Conservation (phyloP, 1,284 basidiomycete species). For the Heterobasidion irregulare region DNA sequence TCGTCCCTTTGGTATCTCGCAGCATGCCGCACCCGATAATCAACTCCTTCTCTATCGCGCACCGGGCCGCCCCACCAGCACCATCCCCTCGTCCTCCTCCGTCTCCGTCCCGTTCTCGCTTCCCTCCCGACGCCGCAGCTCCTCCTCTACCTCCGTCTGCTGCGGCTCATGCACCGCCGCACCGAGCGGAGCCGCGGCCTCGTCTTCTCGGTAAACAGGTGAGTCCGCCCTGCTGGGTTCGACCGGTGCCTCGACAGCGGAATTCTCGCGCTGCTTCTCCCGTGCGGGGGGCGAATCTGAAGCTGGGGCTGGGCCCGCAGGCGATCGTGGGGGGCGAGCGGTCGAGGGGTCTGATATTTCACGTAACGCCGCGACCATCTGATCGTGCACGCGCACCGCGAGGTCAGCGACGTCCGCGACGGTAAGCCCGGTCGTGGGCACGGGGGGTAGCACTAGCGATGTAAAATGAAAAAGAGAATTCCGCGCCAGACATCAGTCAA, state of each 20-base stretch:
- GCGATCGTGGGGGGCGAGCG: slow-evolving; percentile 6
- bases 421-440: slow-evolving; percentile 64
- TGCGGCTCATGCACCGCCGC: slow-evolving; percentile 14
- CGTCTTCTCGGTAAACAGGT: background rate
- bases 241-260: slow-evolving; percentile 1
- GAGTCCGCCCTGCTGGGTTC: slow-evolving; percentile 8
- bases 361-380: slow-evolving; percentile 64
- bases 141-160: slow-evolving; percentile 28
- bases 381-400: slow-evolving; percentile 50
- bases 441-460: slow-evolving; percentile 64
- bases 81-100: slow-evolving; percentile 75
- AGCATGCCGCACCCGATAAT: background rate
- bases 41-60: background rate
- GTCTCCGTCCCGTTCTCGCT: slow-evolving; percentile 63
- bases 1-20: no score
- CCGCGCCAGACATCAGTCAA: background rate
- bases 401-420: slow-evolving; percentile 59
- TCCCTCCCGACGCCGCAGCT: slow-evolving; percentile 24
- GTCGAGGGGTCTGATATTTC: slow-evolving; percentile 50
- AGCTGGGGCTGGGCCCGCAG: background rate
- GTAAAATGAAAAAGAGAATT: background rate
- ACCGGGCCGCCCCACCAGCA: slow-evolving; percentile 56
- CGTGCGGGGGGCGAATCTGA: background rate
- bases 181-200: background rate
- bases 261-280: background rate